Percentiles rank a stretch among this genome's conserved stretches.
Conservation (phyloP, 2,329 filamentous ascomycete species). For the Metarhizium sp. region DNA sequence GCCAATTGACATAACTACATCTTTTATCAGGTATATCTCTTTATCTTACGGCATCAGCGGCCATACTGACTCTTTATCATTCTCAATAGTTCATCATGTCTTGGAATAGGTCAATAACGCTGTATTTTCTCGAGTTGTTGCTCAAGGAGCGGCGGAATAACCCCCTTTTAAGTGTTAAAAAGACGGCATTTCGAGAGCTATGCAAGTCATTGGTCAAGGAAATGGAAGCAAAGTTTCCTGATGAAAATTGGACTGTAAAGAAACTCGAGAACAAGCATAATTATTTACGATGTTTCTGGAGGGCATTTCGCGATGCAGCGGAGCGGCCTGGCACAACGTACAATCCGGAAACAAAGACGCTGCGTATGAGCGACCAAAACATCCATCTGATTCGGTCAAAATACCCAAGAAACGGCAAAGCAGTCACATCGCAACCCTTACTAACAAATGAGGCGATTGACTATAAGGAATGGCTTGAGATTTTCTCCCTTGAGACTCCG, state of each 20-base stretch:
- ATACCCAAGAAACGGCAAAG: neutral
- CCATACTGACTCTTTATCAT: neutral
- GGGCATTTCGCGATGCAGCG: neutral
- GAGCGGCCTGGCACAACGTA: neutral
- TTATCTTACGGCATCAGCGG: neutral
- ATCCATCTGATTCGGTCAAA: neutral
- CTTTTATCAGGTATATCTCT: neutral
- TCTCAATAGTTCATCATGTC: neutral
- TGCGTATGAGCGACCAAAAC: neutral
- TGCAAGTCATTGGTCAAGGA: neutral
- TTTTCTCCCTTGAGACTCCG: neutral
- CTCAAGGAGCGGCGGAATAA: neutral
- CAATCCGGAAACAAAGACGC: neutral
- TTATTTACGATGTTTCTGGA: neutral
- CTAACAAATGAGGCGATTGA: neutral
- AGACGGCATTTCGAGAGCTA: neutral
- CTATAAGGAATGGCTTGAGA: neutral
- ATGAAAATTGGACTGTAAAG: neutral
- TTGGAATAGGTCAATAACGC: neutral
- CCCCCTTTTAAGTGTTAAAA: neutral
- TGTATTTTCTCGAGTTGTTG: neutral
- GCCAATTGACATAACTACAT: neutral
- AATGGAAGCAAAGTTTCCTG: neutral
- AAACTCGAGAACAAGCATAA: neutral
- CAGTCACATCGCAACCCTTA: neutral